phyloP scores from a whole-genome alignment of 73 alveolate species.

The Durusdinium trenchii region DNA sequence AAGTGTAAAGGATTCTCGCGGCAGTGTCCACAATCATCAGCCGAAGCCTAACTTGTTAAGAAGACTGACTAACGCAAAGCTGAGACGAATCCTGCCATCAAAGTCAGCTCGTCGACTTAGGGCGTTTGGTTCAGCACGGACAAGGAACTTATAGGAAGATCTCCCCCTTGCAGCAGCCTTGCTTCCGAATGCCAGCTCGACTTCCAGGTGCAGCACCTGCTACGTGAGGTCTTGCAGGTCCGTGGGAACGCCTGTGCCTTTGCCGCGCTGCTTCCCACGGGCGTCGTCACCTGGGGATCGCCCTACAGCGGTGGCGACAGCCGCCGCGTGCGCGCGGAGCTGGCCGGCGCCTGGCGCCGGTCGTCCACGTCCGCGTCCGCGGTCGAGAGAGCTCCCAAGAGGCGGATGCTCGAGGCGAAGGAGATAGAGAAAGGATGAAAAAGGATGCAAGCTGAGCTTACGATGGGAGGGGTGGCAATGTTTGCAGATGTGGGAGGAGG shows the following conservation, averaged over 20 bases:
- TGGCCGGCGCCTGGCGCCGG: not conserved
- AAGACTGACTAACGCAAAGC: too few species aligned
- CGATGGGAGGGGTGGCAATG: too few species aligned
- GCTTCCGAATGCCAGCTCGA: not conserved
- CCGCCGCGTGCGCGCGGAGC: too few species aligned
- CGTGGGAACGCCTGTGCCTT: conserved; percentile 37
- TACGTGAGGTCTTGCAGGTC: not conserved
- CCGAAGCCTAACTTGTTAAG: too few species aligned
- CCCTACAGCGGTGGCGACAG: not conserved
- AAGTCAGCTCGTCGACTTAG: too few species aligned
- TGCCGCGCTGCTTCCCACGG: not conserved
- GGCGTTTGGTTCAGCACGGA: too few species aligned
- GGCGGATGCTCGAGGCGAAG: not conserved
- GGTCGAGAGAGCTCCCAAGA: not conserved
- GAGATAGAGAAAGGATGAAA: not conserved
- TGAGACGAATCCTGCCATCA: too few species aligned
- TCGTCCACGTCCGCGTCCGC: not conserved
- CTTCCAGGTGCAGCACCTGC: not conserved
- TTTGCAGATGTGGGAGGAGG: too few species aligned
- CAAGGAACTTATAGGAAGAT: too few species aligned
- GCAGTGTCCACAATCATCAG: too few species aligned
- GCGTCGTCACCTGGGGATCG: conserved; percentile 28
- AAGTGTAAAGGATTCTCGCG: too few species aligned
- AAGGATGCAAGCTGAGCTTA: not conserved
- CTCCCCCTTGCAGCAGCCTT: not conserved